Percentiles rank a stretch among this genome's conserved stretches.
Conservation (phyloP, 2,329 filamentous ascomycete species). For the Fusarium sambucinum region DNA sequence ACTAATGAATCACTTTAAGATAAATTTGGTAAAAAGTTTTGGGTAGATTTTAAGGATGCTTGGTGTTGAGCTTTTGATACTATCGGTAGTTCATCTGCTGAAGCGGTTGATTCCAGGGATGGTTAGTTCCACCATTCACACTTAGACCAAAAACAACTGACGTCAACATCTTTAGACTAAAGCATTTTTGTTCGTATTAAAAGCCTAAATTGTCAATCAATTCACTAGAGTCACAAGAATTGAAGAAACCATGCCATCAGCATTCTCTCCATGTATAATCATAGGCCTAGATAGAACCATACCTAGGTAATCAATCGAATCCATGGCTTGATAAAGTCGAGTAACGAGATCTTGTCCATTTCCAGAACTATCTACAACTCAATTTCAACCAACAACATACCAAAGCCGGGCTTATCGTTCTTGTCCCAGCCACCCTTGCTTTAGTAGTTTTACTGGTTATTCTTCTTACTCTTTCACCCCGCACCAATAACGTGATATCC, state of each 20-base stretch:
- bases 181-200: conserved; percentile 7
- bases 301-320: not conserved
- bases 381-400: not conserved
- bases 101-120: not conserved
- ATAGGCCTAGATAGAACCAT: not conserved
- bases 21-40: not conserved
- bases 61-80: not conserved
- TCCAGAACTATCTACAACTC: not conserved
- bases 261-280: conserved; percentile 11
- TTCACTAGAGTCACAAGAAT: not conserved
- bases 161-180: conserved; percentile 7
- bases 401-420: conserved; percentile 15
- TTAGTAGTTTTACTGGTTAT: not conserved
- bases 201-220: not conserved
- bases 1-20: not conserved
- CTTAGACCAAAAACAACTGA: conserved; percentile 9
- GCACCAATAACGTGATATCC: conserved; percentile 15
- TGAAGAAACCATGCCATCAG: not conserved
- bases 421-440: conserved; percentile 15
- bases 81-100: not conserved
- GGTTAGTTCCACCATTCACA: not conserved
- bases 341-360: conserved; percentile 16
- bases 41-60: not conserved
- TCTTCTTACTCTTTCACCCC: conserved; percentile 19
- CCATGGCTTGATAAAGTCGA: not conserved